These are phyloP conservation scores for Arxiozyma slooffiae DNA, from an alignment of 1,139 yeast species.

Conservation along the genomic window DNA sequence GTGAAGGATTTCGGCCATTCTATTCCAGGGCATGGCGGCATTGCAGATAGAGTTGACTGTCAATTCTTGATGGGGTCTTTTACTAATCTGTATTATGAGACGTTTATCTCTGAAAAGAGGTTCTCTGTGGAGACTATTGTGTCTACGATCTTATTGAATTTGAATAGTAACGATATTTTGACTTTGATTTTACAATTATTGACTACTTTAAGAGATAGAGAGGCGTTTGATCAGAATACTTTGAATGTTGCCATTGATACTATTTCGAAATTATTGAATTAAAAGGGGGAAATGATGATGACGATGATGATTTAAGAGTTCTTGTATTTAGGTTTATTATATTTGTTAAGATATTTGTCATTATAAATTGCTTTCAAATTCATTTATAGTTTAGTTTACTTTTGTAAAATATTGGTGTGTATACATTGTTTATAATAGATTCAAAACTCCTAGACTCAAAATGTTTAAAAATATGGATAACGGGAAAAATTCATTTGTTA, in stretches of 20 bases:
- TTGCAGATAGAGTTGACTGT: slow-evolving; percentile 95
- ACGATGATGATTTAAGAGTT: not conserved
- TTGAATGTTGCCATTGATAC: slow-evolving; percentile 1
- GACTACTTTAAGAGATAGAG: slow-evolving; percentile 33
- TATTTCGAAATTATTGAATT: not conserved
- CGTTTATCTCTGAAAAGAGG: slow-evolving; percentile 70
- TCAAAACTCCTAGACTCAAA: too few species aligned
- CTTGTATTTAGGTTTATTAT: not conserved
- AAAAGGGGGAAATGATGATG: too few species aligned
- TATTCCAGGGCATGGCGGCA: slow-evolving; percentile 97
- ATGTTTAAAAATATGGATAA: too few species aligned
- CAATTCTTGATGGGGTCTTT: slow-evolving; percentile 97
- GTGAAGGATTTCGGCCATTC: slow-evolving; percentile 89
- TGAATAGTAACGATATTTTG: slow-evolving; percentile 56
- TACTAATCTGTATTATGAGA: slow-evolving; percentile 82
- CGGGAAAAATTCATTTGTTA: too few species aligned
- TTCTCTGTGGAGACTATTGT: slow-evolving; percentile 63
- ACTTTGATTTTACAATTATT: slow-evolving; percentile 53
- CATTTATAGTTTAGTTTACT: too few species aligned
- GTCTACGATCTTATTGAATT: slow-evolving; percentile 65
- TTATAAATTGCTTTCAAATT: too few species aligned
- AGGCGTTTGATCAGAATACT: not conserved
- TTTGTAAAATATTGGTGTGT: too few species aligned
- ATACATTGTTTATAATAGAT: too few species aligned
- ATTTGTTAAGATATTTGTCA: not conserved